Conservation (phyloP, 2,329 filamentous ascomycete genomes). For the Rutstroemia sydowiana region DNA sequence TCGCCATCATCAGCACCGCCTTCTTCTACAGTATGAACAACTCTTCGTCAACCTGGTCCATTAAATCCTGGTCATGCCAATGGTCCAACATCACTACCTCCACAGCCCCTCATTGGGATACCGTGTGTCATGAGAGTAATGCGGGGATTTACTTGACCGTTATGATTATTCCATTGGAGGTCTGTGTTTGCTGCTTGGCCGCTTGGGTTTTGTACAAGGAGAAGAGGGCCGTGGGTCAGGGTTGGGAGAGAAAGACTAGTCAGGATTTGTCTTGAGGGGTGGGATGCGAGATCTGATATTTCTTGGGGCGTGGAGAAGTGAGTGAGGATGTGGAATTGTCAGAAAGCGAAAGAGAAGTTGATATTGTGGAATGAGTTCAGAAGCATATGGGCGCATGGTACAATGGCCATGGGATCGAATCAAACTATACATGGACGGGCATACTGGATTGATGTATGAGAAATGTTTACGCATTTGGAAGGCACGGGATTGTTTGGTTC, state of each 20-base stretch:
- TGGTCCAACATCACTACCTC: constrained; percentile 49
- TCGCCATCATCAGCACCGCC: constrained; percentile 44
- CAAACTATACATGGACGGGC: no score
- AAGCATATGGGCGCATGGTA: no score
- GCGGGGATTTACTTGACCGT: constrained; percentile 47
- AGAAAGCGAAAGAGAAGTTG: no score
- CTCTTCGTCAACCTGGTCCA: constrained; percentile 44
- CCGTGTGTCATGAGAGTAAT: constrained; percentile 49
- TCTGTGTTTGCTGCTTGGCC: constrained; percentile 38
- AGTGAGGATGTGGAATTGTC: no score
- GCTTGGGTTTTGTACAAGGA: constrained; percentile 39
- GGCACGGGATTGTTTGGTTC: no score
- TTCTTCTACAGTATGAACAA: constrained; percentile 52
- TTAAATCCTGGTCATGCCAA: constrained; percentile 57
- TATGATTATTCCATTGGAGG: constrained; percentile 50
- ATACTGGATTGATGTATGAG: no score
- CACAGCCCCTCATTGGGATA: constrained; percentile 46
- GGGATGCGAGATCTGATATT: no score
- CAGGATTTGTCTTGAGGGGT: constrained; percentile 23
- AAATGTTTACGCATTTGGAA: no score
- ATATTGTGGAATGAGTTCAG: no score
- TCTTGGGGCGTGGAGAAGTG: no score
- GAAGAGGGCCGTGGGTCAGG: constrained; percentile 31
- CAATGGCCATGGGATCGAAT: no score
- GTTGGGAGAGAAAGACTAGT: constrained; percentile 26